Conservation (phyloP, 2,329 filamentous ascomycete species). For the Immersiporthe knoxdaviesiana region DNA sequence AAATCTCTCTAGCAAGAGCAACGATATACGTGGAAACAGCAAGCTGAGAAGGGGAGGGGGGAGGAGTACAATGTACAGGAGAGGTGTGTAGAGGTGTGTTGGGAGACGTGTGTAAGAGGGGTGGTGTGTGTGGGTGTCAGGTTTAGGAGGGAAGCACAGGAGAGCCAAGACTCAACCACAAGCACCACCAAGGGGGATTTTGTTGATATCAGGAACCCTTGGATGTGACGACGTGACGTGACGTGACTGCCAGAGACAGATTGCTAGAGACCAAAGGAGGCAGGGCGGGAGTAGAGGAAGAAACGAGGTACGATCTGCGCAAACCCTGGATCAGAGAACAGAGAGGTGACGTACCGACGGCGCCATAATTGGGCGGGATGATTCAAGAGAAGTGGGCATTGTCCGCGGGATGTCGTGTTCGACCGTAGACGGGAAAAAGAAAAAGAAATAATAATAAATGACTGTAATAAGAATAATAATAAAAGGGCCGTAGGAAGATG, state of each 20-base stretch:
- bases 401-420: conserved; percentile 22
- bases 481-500: neutral
- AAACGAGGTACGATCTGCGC: conserved; percentile 22
- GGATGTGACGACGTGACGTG: neutral
- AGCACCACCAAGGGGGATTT: neutral
- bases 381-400: conserved; percentile 66
- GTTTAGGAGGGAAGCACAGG: neutral
- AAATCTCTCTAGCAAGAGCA: neutral
- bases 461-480: neutral
- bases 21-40: neutral
- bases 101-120: neutral
- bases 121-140: neutral
- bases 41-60: neutral
- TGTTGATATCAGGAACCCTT: neutral
- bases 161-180: neutral
- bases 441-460: neutral
- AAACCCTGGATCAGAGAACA: conserved; percentile 19
- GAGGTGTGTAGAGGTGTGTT: too few species aligned
- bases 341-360: conserved; percentile 56
- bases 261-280: neutral
- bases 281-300: neutral
- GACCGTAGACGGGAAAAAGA: neutral
- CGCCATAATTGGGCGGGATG: conserved; percentile 65
- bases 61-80: neutral
- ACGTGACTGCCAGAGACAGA: neutral